Conservation (phyloP, 176 grass and related monocot species). For the Cymbopogon citratus region DNA sequence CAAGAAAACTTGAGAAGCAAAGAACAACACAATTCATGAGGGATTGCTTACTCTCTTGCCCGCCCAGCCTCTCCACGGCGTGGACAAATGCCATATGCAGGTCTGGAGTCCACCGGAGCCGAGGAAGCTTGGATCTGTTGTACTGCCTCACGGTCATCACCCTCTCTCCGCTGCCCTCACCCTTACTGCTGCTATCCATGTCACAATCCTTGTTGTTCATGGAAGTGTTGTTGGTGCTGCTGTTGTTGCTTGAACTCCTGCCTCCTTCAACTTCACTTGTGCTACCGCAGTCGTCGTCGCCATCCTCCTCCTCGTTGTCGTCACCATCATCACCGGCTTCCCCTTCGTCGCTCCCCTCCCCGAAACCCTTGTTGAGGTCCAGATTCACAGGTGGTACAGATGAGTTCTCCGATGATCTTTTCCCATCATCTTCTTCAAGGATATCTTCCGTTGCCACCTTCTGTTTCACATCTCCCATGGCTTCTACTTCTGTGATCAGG, state of each 20-base stretch:
- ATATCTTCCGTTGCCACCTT: constrained; percentile 45
- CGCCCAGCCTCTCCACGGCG: constrained; percentile 80
- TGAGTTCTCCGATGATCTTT: constrained; percentile 27
- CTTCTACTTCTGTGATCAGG: constrained; percentile 1
- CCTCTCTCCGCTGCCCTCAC: constrained; percentile 37
- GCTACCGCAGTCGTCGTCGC: background rate
- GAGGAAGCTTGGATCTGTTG: constrained; percentile 76
- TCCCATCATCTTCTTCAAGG: constrained; percentile 32
- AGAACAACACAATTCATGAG: background rate
- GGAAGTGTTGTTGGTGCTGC: constrained; percentile 44
- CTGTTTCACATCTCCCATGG: constrained; percentile 44
- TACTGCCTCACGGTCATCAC: constrained; percentile 68
- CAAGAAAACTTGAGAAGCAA: background rate
- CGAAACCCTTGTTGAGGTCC: constrained; percentile 65
- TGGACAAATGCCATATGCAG: constrained; percentile 93
- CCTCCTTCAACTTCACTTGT: constrained; percentile 34
- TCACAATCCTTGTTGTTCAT: constrained; percentile 25
- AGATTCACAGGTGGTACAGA: constrained; percentile 18
- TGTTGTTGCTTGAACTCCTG: constrained; percentile 45
- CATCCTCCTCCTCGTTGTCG: background rate
- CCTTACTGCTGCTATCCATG: constrained; percentile 33
- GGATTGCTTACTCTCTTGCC: constrained; percentile 86
- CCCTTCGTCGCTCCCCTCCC: constrained; percentile 19
- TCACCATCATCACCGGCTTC: constrained; percentile 8
- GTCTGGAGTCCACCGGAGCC: constrained; percentile 90